Evolutionary conservation across 1,139 yeast genomes (phyloP).

Genomic region (Geotrichum histeridarum): DNA sequence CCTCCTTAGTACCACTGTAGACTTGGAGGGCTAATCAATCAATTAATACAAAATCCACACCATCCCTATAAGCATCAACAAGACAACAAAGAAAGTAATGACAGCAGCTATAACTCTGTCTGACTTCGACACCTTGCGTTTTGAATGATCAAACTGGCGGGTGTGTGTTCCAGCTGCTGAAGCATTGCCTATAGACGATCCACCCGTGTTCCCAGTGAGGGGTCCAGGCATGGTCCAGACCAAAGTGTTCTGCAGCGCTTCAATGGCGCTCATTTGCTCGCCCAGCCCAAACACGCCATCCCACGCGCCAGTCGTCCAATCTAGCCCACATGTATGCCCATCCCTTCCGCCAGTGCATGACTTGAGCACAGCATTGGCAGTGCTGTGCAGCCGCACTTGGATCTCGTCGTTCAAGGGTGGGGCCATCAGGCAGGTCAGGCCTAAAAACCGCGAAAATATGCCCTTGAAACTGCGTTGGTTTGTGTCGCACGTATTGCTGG

Average conservation of each 20-base stretch:
- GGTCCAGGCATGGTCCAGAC: slow-evolving; percentile 42
- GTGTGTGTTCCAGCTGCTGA: slow-evolving; percentile 32
- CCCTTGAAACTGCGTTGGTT: slow-evolving; percentile 92
- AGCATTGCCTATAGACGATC: slow-evolving; percentile 39
- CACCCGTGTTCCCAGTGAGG: slow-evolving; percentile 44
- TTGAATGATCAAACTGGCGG: slow-evolving; percentile 12
- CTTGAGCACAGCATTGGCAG: slow-evolving; percentile 75
- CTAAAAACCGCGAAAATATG: slow-evolving; percentile 69
- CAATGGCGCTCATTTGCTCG: slow-evolving; percentile 87
- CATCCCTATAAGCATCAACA: slow-evolving; percentile 57
- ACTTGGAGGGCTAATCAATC: too few species aligned
- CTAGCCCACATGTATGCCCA: slow-evolving; percentile 83
- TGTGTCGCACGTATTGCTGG: slow-evolving; percentile 56
- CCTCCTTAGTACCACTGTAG: too few species aligned
- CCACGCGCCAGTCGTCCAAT: slow-evolving; percentile 72
- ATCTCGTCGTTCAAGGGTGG: slow-evolving; percentile 35
- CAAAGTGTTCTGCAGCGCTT: slow-evolving; percentile 56
- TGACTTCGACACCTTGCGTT: slow-evolving; percentile 34
- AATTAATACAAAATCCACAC: slow-evolving; percentile 60
- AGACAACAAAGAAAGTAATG: slow-evolving; percentile 66
- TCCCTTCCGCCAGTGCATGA: slow-evolving; percentile 85
- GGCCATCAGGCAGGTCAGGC: slow-evolving; percentile 40
- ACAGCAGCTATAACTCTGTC: slow-evolving; percentile 87
- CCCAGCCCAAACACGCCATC: slow-evolving; percentile 85
- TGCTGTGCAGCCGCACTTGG: slow-evolving; percentile 48